These are phyloP conservation scores for Geotrichum histeridarum DNA, from an alignment of 1,139 yeast genomes.

Conservation along the genomic window DNA sequence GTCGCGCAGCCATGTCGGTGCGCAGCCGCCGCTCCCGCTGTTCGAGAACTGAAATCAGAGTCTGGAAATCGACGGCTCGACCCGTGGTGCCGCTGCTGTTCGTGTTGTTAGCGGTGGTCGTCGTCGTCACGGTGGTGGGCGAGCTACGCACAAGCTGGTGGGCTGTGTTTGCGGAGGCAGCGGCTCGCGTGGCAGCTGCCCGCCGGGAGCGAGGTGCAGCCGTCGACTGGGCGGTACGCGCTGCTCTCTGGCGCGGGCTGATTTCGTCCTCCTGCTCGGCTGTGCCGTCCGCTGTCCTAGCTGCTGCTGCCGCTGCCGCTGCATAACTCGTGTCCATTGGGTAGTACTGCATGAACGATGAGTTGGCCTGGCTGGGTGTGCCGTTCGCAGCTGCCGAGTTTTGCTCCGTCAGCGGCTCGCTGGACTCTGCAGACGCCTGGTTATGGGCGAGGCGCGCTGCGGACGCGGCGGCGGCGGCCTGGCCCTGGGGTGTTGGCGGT, in stretches of 20 bases:
- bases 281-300: neutral
- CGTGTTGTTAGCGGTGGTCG: neutral
- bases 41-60: conserved; percentile 6
- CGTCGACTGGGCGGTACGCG: no score
- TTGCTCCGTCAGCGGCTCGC: no score
- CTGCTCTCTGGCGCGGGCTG: neutral
- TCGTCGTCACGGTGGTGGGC: neutral
- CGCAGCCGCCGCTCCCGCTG: conserved; percentile 8
- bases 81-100: neutral
- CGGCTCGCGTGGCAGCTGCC: no score
- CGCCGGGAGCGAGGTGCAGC: no score
- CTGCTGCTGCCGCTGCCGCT: no score
- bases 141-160: neutral
- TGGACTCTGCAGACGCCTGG: neutral
- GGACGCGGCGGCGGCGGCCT: neutral
- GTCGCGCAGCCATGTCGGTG: neutral
- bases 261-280: neutral
- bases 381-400: no score
- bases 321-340: neutral
- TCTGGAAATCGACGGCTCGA: conserved; percentile 6
- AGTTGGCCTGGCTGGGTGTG: neutral
- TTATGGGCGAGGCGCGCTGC: neutral
- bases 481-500: neutral
- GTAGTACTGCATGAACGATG: neutral
- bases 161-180: no score